Evolutionary conservation across 805 yeast species (phyloP).

Genomic region (Jamesozyma hellenica): DNA sequence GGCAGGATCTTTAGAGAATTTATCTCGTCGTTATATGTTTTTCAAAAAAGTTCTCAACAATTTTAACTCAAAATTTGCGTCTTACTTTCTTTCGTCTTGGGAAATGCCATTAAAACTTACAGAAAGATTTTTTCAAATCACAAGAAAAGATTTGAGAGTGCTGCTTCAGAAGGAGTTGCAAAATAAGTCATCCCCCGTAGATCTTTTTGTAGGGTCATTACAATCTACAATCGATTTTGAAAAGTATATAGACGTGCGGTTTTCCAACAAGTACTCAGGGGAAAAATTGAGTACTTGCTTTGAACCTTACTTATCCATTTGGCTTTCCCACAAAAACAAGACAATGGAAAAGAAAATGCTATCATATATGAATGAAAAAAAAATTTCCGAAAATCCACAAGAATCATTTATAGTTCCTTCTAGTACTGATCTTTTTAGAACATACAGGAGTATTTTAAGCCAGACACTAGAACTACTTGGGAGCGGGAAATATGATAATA

Average conservation of each 20-base stretch:
- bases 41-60: constrained; percentile 60
- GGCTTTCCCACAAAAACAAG: constrained; percentile 80
- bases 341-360: constrained; percentile 50
- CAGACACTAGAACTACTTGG: constrained; percentile 54
- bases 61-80: constrained; percentile 42
- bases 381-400: constrained; percentile 40
- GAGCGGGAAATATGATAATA: constrained; percentile 10
- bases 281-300: constrained; percentile 52
- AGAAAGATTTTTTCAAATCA: constrained; percentile 52
- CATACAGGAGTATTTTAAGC: constrained; percentile 59
- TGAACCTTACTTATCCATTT: constrained; percentile 73
- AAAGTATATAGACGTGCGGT: constrained; percentile 52
- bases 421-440: constrained; percentile 76
- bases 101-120: constrained; percentile 53
- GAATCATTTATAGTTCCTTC: constrained; percentile 68
- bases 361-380: constrained; percentile 51
- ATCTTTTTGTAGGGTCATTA: constrained; percentile 55
- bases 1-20: constrained; percentile 88
- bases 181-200: constrained; percentile 42
- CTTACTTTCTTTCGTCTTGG: constrained; percentile 66
- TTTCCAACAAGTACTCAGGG: constrained; percentile 37
- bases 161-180: constrained; percentile 38
- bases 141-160: constrained; percentile 54
- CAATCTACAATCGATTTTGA: constrained; percentile 81
- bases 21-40: constrained; percentile 71